Base-by-base conservation (phyloP, 257 asterid genomes). In the Euphrasia confusa region DNA sequence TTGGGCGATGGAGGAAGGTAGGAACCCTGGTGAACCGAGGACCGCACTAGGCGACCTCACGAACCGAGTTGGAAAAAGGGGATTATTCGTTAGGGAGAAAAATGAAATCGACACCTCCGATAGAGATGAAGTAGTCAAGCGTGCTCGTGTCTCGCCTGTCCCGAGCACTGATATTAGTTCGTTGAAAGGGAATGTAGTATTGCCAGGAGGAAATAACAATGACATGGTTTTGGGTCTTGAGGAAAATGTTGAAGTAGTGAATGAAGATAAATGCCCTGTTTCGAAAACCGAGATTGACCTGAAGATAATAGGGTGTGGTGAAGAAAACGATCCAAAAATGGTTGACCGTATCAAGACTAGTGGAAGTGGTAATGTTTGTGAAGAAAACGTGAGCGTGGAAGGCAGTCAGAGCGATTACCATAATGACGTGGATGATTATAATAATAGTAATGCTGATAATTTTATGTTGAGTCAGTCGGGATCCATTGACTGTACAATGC, bases 401-500 rank as follows among this genome's bases (percentile, higher is more conserved):
- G 40, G 40, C 40, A 35, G 40, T 35, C 40, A 7, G 40, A 35
- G 10, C 10, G 40, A 35, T 7, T 35, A 35, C 40, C 40, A 35
- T 35, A 35, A 35, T 7, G 40, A 35, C 10, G 40, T 35, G 10
- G 40, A 35, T 35, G 40, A 35, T 35, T 6, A 35, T 35, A 35
- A 35, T 7, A 35, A 35, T 35, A 33, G 7, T 33, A 64, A 58
- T 45, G 71, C 63, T 70, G 75, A 70, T 5, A 75, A 72, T 77
- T 74, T 78, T n/a, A 72, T 78, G 53, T 14, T 72, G 78, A 90
- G 95, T 50, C 95, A 83, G 63, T 72, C 84, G 7, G 95, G 87
- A 5, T 84, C 95, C 32, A 50, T 78, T 54, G 95, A 84, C 68
- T 72, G 75, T 56, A 58, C 72, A 8, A 53, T 78, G 63, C 68